Evolutionary conservation across 768 basidiomycete genomes (phyloP).

Genomic region (Tylopilus subfusipes): DNA sequence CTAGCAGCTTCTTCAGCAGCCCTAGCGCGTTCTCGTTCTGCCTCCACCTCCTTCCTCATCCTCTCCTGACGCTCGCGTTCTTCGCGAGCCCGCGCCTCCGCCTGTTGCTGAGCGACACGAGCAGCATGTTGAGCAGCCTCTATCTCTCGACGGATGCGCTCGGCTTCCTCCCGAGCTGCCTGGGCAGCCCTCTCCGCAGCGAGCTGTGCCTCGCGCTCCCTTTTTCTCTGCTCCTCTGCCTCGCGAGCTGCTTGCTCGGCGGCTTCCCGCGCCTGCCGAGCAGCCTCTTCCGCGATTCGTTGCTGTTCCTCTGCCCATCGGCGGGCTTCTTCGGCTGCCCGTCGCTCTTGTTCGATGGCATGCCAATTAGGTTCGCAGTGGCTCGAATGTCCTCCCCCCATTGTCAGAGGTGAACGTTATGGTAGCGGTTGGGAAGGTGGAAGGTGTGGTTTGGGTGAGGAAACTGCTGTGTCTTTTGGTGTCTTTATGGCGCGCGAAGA

Average conservation of each 20-base stretch:
- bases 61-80: constrained; percentile 22
- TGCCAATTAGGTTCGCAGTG: constrained; percentile 23
- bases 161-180: constrained; percentile 22
- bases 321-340: constrained; percentile 18
- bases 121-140: constrained; percentile 25
- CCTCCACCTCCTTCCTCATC: constrained; percentile 17
- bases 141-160: constrained; percentile 18
- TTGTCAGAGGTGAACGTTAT: not conserved
- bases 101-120: constrained; percentile 19
- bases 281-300: constrained; percentile 17
- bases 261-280: constrained; percentile 20
- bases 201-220: constrained; percentile 15
- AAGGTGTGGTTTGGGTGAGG: not conserved
- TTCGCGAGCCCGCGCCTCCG: constrained; percentile 25
- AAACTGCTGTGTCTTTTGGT: not conserved
- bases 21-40: constrained; percentile 17
- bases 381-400: constrained; percentile 28
- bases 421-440: not conserved
- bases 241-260: constrained; percentile 24
- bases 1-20: constrained; percentile 24
- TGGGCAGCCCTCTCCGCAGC: constrained; percentile 23
- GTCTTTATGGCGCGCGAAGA: not conserved
- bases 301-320: constrained; percentile 20
- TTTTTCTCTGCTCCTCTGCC: constrained; percentile 15
- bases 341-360: constrained; percentile 20